Percentiles rank a stretch among this genome's conserved stretches.
These are phyloP conservation scores for Sordariomycetes sp. DNA, from an alignment of 2,329 filamentous ascomycete genomes.

Conservation along the genomic window DNA sequence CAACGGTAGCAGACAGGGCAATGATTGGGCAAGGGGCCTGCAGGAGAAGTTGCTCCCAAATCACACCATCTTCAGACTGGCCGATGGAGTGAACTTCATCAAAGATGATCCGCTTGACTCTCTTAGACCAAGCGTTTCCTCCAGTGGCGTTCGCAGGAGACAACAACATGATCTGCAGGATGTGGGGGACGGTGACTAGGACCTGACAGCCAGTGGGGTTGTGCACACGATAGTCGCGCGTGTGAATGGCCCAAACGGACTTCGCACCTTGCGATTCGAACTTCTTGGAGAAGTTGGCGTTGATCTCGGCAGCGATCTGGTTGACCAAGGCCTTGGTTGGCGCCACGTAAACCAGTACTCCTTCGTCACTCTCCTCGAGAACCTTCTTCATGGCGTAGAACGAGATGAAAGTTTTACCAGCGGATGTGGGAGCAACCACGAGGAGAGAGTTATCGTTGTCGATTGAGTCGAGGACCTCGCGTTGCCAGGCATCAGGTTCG, in stretches of 20 bases:
- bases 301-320: conserved; percentile 72
- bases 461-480: conserved; percentile 62
- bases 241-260: conserved; percentile 73
- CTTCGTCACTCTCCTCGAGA: conserved; percentile 57
- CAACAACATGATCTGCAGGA: conserved; percentile 70
- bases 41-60: conserved; percentile 72
- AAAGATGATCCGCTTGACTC: conserved; percentile 69
- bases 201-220: conserved; percentile 65
- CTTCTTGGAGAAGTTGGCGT: conserved; percentile 63
- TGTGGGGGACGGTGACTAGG: conserved; percentile 67
- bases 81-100: conserved; percentile 78
- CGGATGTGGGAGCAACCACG: conserved; percentile 68
- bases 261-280: conserved; percentile 49
- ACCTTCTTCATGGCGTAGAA: conserved; percentile 80
- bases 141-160: conserved; percentile 53
- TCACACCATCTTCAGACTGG: conserved; percentile 63
- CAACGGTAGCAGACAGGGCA: conserved; percentile 70
- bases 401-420: conserved; percentile 76
- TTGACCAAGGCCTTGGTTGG: conserved; percentile 78
- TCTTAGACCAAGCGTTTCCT: conserved; percentile 47
- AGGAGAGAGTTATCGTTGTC: conserved; percentile 63
- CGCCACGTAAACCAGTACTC: conserved; percentile 68
- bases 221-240: conserved; percentile 66
- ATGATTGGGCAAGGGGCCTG: conserved; percentile 70
- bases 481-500: conserved; percentile 68